phyloP scores from a whole-genome alignment of 2,329 filamentous ascomycete species.

The Phyllosticta citriasiana region DNA sequence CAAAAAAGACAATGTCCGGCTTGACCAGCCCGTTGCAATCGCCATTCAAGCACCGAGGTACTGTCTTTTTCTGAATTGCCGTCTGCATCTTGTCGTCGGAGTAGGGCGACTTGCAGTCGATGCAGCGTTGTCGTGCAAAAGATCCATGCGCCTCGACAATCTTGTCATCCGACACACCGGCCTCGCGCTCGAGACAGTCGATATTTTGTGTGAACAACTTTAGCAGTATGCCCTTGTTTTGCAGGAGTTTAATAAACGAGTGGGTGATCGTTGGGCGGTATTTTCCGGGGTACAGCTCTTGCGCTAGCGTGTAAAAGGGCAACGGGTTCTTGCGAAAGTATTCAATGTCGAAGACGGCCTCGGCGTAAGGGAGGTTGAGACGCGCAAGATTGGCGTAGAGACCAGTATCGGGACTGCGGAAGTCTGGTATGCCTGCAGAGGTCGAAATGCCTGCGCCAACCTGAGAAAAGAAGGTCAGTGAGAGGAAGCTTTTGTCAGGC shows the following conservation, averaged over 20 bases:
- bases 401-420: conserved; percentile 84
- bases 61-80: conserved; percentile 54
- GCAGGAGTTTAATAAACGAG: conserved; percentile 73
- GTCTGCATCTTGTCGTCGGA: conserved; percentile 64
- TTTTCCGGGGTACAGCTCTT: conserved; percentile 83
- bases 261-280: conserved; percentile 86
- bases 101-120: conserved; percentile 69
- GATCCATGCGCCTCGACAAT: conserved; percentile 94
- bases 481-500: background rate
- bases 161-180: conserved; percentile 68
- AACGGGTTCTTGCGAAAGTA: conserved; percentile 78
- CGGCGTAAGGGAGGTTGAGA: conserved; percentile 75
- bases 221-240: conserved; percentile 65
- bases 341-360: conserved; percentile 86
- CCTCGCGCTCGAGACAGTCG: conserved; percentile 81
- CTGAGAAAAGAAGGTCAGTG: conserved; percentile 21
- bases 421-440: conserved; percentile 71
- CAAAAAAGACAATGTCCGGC: conserved; percentile 92
- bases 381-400: conserved; percentile 86
- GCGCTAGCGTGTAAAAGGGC: conserved; percentile 86
- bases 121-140: conserved; percentile 79
- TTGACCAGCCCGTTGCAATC: conserved; percentile 74
- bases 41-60: conserved; percentile 56
- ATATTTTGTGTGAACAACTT: conserved; percentile 98
- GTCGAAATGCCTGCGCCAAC: conserved; percentile 85